Evolutionary conservation across 2,329 filamentous ascomycete species (phyloP).

Genomic region (Colletotrichum tamarilloi): DNA sequence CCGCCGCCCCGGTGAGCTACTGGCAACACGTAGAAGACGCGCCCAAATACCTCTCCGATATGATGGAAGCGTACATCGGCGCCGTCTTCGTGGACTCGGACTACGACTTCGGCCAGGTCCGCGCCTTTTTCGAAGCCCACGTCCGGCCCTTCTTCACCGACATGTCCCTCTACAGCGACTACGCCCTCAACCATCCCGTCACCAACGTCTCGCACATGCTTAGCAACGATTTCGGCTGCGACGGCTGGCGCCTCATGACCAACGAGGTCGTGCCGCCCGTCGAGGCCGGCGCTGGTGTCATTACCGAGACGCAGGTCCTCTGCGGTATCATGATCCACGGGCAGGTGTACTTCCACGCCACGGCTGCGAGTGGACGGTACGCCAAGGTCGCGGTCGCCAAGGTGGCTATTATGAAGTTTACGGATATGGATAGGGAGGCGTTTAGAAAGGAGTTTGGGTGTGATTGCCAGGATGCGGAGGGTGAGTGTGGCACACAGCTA

Average conservation of each 20-base stretch:
- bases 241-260: conserved; percentile 64
- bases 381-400: conserved; percentile 77
- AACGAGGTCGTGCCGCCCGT: conserved; percentile 57
- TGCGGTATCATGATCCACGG: conserved; percentile 84
- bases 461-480: conserved; percentile 60
- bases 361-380: conserved; percentile 74
- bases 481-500: conserved; percentile 15
- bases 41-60: conserved; percentile 83
- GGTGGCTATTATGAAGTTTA: conserved; percentile 62
- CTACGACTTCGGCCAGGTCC: conserved; percentile 80
- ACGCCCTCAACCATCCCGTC: conserved; percentile 86
- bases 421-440: conserved; percentile 59
- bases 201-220: conserved; percentile 77
- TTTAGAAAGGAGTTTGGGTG: conserved; percentile 74
- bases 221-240: conserved; percentile 73
- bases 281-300: conserved; percentile 52
- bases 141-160: conserved; percentile 84
- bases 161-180: conserved; percentile 88
- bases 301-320: conserved; percentile 65
- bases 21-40: conserved; percentile 74
- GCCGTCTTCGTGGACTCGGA: conserved; percentile 91
- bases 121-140: conserved; percentile 80
- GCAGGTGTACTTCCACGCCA: conserved; percentile 70
- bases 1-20: conserved; percentile 65
- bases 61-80: conserved; percentile 89